Conservation (phyloP, 2,329 filamentous ascomycete species). For the Lachnellula arida region DNA sequence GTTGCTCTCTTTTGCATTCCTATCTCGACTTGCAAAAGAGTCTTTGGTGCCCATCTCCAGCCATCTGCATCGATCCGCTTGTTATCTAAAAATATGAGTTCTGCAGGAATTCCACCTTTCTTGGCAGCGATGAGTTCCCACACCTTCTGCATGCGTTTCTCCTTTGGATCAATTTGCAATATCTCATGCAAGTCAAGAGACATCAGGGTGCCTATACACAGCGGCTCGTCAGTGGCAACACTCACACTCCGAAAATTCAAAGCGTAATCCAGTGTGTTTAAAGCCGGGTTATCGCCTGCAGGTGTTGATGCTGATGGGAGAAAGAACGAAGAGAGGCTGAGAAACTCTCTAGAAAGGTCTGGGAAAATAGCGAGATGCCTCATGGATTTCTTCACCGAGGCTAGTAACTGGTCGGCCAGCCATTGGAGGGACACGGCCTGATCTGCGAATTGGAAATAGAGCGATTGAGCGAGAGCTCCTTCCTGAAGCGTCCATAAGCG, state of each 20-base stretch:
- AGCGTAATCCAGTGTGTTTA: conserved; percentile 23
- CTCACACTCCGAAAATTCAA: conserved; percentile 30
- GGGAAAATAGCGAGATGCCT: not conserved
- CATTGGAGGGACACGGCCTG: conserved; percentile 18
- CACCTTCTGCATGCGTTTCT: conserved; percentile 23
- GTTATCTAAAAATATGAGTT: conserved; percentile 26
- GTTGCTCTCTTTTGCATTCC: not conserved
- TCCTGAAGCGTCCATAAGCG: conserved; percentile 40
- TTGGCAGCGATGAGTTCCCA: conserved; percentile 22
- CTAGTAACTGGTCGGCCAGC: not conserved
- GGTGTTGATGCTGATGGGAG: not conserved
- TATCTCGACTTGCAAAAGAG: not conserved
- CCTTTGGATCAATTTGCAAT: conserved; percentile 2
- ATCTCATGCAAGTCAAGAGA: conserved; percentile 20
- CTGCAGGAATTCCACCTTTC: conserved; percentile 16
- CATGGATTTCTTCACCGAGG: not conserved
- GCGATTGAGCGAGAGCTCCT: conserved; percentile 30
- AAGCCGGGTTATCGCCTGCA: not conserved
- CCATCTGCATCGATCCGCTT: conserved; percentile 19
- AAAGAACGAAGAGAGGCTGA: not conserved
- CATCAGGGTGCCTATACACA: conserved; percentile 32
- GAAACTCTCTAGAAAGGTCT: not conserved
- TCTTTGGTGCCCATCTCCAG: conserved; percentile 29
- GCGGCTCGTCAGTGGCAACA: conserved; percentile 28
- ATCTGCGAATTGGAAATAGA: conserved; percentile 34